Percentiles rank a stretch among this genome's conserved stretches.
phyloP scores from a whole-genome alignment of 192 early-diverging fungal species.

The Coemansia sp. region DNA sequence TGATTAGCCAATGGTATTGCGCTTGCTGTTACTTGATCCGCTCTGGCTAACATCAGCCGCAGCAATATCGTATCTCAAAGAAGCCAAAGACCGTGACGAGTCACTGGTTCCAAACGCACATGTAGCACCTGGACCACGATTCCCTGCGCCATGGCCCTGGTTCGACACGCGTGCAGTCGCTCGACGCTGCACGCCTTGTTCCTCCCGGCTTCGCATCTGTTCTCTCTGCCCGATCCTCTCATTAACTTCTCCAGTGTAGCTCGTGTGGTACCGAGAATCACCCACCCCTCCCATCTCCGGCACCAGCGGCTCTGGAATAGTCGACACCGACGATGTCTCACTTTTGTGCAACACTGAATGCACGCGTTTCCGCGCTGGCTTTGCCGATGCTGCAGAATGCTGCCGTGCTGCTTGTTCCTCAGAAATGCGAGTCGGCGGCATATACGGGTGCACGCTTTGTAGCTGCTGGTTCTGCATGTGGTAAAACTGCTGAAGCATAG shows the following conservation, averaged over 20 bases:
- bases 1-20: constrained; percentile 30
- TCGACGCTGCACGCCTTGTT: background rate
- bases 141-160: background rate
- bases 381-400: background rate
- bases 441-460: constrained; percentile 32
- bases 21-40: constrained; percentile 14
- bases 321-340: constrained; percentile 3
- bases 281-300: background rate
- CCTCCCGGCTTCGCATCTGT: background rate
- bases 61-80: background rate
- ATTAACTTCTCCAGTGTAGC: background rate
- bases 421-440: background rate
- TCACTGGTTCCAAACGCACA: background rate
- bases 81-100: constrained; percentile 1
- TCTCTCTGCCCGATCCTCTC: background rate
- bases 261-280: background rate
- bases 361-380: background rate
- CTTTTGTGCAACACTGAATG: constrained; percentile 9
- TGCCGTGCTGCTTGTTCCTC: background rate
- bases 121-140: background rate
- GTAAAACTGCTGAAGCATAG: constrained; percentile 38
- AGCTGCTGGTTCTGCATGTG: constrained; percentile 45
- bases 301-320: background rate
- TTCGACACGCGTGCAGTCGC: background rate
- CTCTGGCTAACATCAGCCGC: background rate